Conservation (phyloP, 2,329 filamentous ascomycete species). For the Aspergillus fumigatiaffinis region DNA sequence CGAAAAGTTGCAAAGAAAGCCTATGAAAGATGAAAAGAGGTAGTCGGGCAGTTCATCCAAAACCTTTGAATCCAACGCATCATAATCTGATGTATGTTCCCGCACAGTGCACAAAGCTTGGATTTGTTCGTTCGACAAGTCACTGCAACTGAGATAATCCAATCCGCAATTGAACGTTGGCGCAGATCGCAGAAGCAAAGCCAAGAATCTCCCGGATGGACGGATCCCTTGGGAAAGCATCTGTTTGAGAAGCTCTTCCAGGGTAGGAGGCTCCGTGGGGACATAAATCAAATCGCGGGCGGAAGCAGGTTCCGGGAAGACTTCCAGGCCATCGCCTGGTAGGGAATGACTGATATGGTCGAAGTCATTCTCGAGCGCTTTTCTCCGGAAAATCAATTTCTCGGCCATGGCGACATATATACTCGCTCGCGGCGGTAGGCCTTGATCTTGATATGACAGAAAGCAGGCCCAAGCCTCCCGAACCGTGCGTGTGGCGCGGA, state of each 20-base stretch:
- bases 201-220: constrained; percentile 43
- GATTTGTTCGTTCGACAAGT: constrained; percentile 30
- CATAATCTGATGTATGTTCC: constrained; percentile 10
- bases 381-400: constrained; percentile 46
- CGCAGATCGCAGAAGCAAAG: constrained; percentile 48
- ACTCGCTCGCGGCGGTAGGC: constrained; percentile 31
- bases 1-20: constrained; percentile 37
- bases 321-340: constrained; percentile 56
- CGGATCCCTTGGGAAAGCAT: constrained; percentile 46
- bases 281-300: constrained; percentile 57
- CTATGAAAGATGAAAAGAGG: constrained; percentile 45
- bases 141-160: constrained; percentile 38
- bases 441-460: constrained; percentile 50
- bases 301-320: constrained; percentile 52
- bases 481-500: constrained; percentile 56
- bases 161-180: constrained; percentile 39
- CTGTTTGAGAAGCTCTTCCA: constrained; percentile 49
- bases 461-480: constrained; percentile 65
- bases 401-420: constrained; percentile 56
- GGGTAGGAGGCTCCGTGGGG: constrained; percentile 49
- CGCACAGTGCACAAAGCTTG: constrained; percentile 26
- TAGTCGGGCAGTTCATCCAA: constrained; percentile 30
- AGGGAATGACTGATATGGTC: constrained; percentile 30
- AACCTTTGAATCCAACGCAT: constrained; percentile 10
- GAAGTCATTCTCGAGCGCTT: constrained; percentile 19